phyloP scores from a whole-genome alignment of 2,329 filamentous ascomycete genomes.

The Diplodia corticola region DNA sequence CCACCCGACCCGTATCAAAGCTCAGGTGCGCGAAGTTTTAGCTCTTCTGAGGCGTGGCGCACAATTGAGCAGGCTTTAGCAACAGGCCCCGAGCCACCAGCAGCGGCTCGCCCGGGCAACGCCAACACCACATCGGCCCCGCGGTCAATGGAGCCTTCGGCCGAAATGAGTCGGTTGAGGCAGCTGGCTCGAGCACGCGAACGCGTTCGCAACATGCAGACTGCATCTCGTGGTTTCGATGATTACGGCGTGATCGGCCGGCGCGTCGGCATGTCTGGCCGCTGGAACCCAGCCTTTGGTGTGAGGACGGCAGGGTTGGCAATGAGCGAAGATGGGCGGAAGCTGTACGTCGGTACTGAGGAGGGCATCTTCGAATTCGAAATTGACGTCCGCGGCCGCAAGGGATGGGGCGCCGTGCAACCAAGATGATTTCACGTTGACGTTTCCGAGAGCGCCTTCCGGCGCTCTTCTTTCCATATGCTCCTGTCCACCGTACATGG shows the following conservation, averaged over 20 bases:
- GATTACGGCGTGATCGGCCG: constrained; percentile 21
- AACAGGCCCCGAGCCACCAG: constrained; percentile 34
- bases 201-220: constrained; percentile 36
- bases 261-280: constrained; percentile 4
- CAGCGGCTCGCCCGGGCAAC: constrained; percentile 2
- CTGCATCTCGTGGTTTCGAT: constrained; percentile 6
- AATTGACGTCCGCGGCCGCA: constrained; percentile 64
- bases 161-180: constrained; percentile 37
- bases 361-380: constrained; percentile 75
- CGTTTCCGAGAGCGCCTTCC: background rate
- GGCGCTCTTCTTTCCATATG: background rate
- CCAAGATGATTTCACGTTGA: constrained; percentile 31
- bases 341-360: constrained; percentile 54
- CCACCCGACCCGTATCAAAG: constrained; percentile 26
- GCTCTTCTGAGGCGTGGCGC: constrained; percentile 47
- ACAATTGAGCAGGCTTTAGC: constrained; percentile 51
- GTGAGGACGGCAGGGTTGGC: constrained; percentile 51
- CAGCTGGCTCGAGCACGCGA: constrained; percentile 41
- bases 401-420: constrained; percentile 46
- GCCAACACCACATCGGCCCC: constrained; percentile 5
- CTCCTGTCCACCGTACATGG: background rate
- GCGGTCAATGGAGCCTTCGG: constrained; percentile 30
- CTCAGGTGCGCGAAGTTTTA: constrained; percentile 32
- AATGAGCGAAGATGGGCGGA: constrained; percentile 50
- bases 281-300: constrained; percentile 34